Percentiles rank a stretch among this genome's conserved stretches.
phyloP scores from a whole-genome alignment of 768 basidiomycete species.

The Pulveroboletus sp. region DNA sequence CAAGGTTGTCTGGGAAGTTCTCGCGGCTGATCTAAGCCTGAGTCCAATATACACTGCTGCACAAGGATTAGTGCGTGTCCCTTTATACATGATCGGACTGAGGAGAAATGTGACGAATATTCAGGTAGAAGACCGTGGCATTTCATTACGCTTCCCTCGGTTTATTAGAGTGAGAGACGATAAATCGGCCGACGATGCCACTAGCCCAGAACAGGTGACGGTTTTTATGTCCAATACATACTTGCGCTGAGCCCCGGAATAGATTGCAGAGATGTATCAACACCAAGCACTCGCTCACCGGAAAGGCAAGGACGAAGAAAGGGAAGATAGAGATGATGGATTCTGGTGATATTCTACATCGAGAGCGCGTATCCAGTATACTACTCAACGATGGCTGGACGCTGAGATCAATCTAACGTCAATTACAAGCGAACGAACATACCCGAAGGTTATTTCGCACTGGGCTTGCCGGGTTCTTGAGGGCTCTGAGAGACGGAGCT shows the following conservation, averaged over 20 bases:
- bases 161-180: slow-evolving; percentile 92
- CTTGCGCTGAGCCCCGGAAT: slow-evolving; percentile 4
- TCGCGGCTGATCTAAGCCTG: slow-evolving; percentile 93
- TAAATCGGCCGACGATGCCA: slow-evolving; percentile 88
- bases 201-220: slow-evolving; percentile 84
- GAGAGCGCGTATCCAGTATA: slow-evolving; percentile 8
- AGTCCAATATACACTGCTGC: slow-evolving; percentile 97
- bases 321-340: slow-evolving; percentile 63
- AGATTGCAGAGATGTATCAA: slow-evolving; percentile 95
- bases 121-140: slow-evolving; percentile 83
- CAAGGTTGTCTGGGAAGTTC: slow-evolving; percentile 95
- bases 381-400: slow-evolving; percentile 12
- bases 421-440: not conserved
- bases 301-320: slow-evolving; percentile 61
- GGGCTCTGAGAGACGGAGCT: slow-evolving; percentile 49
- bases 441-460: slow-evolving; percentile 15
- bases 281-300: slow-evolving; percentile 79
- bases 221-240: not conserved
- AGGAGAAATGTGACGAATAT: not conserved
- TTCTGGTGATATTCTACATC: slow-evolving; percentile 57
- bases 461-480: slow-evolving; percentile 35
- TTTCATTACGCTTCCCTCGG: slow-evolving; percentile 94
- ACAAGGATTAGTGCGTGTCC: slow-evolving; percentile 69
- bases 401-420: not conserved
- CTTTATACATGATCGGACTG: not conserved